phyloP scores from a whole-genome alignment of 306 rosid genomes.

The Carpinus viminea region DNA sequence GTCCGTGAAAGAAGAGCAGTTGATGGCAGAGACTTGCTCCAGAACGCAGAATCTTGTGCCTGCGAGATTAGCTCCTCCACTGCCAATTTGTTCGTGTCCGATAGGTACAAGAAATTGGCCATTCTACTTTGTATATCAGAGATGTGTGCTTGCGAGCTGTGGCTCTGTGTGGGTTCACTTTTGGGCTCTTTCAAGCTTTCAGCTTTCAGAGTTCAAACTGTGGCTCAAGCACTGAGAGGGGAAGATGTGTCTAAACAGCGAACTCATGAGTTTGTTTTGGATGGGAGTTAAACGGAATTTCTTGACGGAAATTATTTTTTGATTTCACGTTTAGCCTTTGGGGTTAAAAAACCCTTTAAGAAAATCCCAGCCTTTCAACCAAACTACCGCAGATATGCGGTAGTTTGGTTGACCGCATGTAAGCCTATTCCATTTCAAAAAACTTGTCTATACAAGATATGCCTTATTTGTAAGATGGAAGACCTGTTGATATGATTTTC shows the following conservation, averaged over 20 bases:
- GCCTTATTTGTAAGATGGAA: no score
- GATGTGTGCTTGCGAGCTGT: no score
- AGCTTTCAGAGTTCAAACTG: neutral
- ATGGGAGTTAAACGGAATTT: no score
- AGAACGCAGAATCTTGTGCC: conserved; percentile 63
- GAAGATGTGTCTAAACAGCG: conserved; percentile 43
- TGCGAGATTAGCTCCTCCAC: conserved; percentile 68
- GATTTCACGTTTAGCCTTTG: no score
- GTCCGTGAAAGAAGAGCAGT: conserved; percentile 62
- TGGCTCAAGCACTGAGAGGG: neutral
- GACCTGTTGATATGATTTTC: no score
- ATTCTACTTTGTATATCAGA: conserved; percentile 12
- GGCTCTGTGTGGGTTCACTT: neutral
- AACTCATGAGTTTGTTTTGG: conserved; percentile 8
- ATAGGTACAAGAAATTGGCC: conserved; percentile 52
- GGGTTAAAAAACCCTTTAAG: no score
- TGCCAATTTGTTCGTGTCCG: conserved; percentile 65
- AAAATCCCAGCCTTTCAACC: no score
- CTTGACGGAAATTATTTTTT: no score
- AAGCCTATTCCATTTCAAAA: no score
- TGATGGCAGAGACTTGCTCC: conserved; percentile 75
- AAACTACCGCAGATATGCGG: no score
- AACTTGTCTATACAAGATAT: no score
- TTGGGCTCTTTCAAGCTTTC: neutral
- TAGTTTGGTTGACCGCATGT: no score